Evolutionary conservation across 2,329 filamentous ascomycete species (phyloP), one percentile per base, ranked within the genome.

Genomic region (Pestalotiopsis sp.): DNA sequence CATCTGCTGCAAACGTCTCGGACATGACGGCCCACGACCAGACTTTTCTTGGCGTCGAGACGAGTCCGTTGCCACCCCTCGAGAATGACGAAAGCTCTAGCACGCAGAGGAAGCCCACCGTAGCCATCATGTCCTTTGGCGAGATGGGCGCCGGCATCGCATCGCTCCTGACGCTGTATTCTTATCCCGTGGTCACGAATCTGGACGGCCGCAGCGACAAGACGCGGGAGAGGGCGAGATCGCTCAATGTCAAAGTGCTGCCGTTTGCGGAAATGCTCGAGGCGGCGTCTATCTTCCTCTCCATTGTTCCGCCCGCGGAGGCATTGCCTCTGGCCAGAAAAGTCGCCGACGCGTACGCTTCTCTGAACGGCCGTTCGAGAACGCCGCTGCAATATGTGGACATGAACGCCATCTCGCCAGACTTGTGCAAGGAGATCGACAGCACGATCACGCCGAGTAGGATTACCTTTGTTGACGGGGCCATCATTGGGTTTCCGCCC

Each of bases 111-210:
- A 62, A 39, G 35, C 59, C 59, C 17, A 62, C 59, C 35, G 24
- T 62, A 38, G 59, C 59, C 30, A 62, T 62, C n/a, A 39, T 62
- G 38, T 62, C 59, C 9, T 39, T 62, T 20, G 59, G 59, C 17
- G 59, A 62, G 20, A 62, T 62, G 59, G 59, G 59, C 13, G 30
- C 30, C 6, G 59, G 59, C 17, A 62, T 62, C n/a, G 59, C 59
- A 39, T 39, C 59, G 11, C 59, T 62, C 7, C n/a, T 62, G 38
- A 39, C 59, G n/a, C 14, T 10, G 26, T 62, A 39, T 35, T 44
- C 30, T 3, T 62, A 62, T 22, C 59, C 35, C 3, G 20, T 62
- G 9, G 30, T 62, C 30, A 62, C 59, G 22, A 62, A 62, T 22
- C 30, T 62, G 14, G 59, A 62, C 35, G 59, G 59, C 35, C 59